Evolutionary conservation across 2,329 filamentous ascomycete genomes (phyloP), one percentile per base, ranked within the genome.

Genomic region (Epichloe elymi): DNA sequence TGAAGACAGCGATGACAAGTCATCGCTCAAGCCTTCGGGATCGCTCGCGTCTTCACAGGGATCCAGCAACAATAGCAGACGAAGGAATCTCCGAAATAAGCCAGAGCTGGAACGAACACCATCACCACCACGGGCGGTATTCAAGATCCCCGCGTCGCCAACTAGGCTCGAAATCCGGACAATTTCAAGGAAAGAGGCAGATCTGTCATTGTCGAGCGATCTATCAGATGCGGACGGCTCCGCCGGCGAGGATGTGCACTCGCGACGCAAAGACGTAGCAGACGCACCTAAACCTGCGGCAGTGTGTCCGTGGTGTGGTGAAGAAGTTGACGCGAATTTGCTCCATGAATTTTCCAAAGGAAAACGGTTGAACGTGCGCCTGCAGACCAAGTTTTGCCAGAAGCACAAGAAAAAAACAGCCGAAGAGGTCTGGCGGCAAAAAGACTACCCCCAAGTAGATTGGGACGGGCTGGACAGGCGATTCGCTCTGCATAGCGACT

Each of bases 361-460:
- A 15, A 66, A 64, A 43, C 67, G 69, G 41, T 70, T 83, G 67
- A 76, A 70, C 35, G 74, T 85, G 37, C 71, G 72, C 35, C 71
- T 76, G 58, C 81, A 87, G 62, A 69, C 73, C 19, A 70, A 66
- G 17, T 87, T 88, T 63, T 88, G 85, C 63, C 70, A 73, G 42
- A 67, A 72, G 7, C 85, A 88, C 68, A 79, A 76, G 58, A 74
- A 70, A 53, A 67, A 70, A 33, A 69, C 75, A 2, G 83, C 82
- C 2, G 57, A 67, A 50, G 65, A 70, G 7, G 63, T 63, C 3
- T 79, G 76, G 68, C 60, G 56, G 10, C 63, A 71, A 14, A 14
- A 71, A 42, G 74, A 77, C 0, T 93, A 91, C 62, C 88, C 88
- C 0, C 63, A 67, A 0, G 84, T 95, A 48, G 68, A 87, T 52